Evolutionary conservation across 306 rosid genomes (phyloP).

Genomic region (Herpetospermum pedunculosum): DNA sequence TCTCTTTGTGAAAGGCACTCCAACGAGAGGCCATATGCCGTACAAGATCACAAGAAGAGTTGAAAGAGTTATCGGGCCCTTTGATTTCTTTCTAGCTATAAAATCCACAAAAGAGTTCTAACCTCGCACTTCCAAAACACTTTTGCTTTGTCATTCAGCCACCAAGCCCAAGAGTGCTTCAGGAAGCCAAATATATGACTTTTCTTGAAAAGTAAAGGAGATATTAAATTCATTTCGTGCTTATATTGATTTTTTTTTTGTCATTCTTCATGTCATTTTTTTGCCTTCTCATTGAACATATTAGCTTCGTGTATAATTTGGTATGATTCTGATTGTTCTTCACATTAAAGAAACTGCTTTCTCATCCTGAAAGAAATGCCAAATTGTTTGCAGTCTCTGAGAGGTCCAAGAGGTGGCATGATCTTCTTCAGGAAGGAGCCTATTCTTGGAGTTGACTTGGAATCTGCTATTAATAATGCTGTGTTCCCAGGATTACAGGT

Average conservation of each 20-base stretch:
- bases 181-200: background rate
- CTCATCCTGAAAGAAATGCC: background rate
- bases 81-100: background rate
- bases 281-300: background rate
- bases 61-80: background rate
- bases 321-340: background rate
- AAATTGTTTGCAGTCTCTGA: constrained; percentile 49
- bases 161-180: background rate
- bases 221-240: background rate
- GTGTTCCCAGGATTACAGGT: constrained; percentile 97
- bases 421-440: constrained; percentile 88
- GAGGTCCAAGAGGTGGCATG: constrained; percentile 99
- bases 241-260: background rate
- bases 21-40: background rate
- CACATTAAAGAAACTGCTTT: background rate
- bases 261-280: background rate
- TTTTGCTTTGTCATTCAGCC: background rate
- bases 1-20: background rate
- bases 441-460: constrained; percentile 65
- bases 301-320: background rate
- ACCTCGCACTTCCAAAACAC: background rate
- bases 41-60: background rate
- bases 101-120: background rate
- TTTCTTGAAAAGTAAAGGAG: background rate
- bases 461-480: constrained; percentile 82